Evolutionary conservation across 495 filamentous ascomycete genomes (phyloP).

Genomic region (Chlorociboria aeruginascens): DNA sequence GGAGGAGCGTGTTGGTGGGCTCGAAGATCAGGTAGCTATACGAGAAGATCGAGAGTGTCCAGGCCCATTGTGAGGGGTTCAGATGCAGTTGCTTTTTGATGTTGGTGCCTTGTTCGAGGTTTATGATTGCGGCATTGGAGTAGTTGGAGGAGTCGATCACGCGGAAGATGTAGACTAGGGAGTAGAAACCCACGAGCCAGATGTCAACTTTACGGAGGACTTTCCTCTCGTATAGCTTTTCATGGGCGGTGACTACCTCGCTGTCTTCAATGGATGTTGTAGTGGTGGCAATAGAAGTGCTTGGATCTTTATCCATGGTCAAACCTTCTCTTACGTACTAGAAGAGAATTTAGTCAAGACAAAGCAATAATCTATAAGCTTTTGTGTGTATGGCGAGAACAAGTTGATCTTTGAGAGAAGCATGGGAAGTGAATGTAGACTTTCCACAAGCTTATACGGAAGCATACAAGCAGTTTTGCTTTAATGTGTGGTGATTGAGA

Average conservation of each 20-base stretch:
- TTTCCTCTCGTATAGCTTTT: constrained; percentile 18
- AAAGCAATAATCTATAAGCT: neutral
- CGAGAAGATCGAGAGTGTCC: constrained; percentile 32
- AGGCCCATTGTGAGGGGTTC: constrained; percentile 27
- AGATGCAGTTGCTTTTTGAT: constrained; percentile 33
- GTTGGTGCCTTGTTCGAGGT: constrained; percentile 29
- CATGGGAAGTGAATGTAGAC: too few species aligned
- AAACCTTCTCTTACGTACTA: neutral
- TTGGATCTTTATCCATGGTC: neutral
- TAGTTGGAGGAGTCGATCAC: constrained; percentile 31
- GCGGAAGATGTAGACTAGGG: constrained; percentile 30
- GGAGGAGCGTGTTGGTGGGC: constrained; percentile 25
- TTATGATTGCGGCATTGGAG: constrained; percentile 36
- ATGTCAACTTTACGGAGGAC: constrained; percentile 29
- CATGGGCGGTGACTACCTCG: neutral
- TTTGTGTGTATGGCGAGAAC: too few species aligned
- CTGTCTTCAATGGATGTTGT: neutral
- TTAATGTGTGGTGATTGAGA: too few species aligned
- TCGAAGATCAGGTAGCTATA: constrained; percentile 30
- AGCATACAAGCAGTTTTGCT: too few species aligned
- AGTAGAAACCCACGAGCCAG: constrained; percentile 33
- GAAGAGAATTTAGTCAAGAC: neutral
- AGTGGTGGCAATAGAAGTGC: neutral
- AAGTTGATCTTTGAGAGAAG: too few species aligned
- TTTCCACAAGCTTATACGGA: too few species aligned